Base-by-base conservation (phyloP, 805 yeast genomes). In the Ogataea ramenticola region DNA sequence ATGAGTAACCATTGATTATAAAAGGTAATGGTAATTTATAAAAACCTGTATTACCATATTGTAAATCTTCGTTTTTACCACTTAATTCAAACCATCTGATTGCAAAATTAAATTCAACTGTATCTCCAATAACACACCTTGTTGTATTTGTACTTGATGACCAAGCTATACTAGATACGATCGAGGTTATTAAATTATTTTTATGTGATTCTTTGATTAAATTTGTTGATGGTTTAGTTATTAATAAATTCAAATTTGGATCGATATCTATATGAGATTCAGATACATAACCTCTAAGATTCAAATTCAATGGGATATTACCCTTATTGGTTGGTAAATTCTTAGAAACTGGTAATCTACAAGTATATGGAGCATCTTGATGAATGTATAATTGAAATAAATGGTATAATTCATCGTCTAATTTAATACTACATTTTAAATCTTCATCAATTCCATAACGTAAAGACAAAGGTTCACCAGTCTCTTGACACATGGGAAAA, bases 351-450 rank as follows among this genome's bases (percentile, higher is more conserved):
- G 85, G 83, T 10, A 82, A 51, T 44, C 82, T 67, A 59, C 93
- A 85, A 39, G 84, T 73, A 56, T 80, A 77, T 26, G 93, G 93
- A 9, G 75, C 79, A 57, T 85, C 93, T 56, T 84, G 83, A 59
- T 85, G 93, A 36, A 85, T 66, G 57, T 84, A 84, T 39, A 84
- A 66, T 63, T 85, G 91, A 60, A 85, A 81, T 46, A 84, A 58
- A 55, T 85, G 93, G 56, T 74, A 85, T 35, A 78, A 54, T 50
- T 80, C 82, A 58, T 85, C 91, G 14, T 74, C 68, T 40, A 85
- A 70, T 6, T 63, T 62, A 22, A 85, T 64, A 2, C 90, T 77
- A 56, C 93, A 85, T 50, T 73, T 72, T 42, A 74, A 44, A 44
- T 74, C 74, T 49, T 72, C 77, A 47, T 70, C 72, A 7, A 61